Evolutionary conservation across 257 asterid genomes (phyloP).

Genomic region (Paulownia fortunei): DNA sequence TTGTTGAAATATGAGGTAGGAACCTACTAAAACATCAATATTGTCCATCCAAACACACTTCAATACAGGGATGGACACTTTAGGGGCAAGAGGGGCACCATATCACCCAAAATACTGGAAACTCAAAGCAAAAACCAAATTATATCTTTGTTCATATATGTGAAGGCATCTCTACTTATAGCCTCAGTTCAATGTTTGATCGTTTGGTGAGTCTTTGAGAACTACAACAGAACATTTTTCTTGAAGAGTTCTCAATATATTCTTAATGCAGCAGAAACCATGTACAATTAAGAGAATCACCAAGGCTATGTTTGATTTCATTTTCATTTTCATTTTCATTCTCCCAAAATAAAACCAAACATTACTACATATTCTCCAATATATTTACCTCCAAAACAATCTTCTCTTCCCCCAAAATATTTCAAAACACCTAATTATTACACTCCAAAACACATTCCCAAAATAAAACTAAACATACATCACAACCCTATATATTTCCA

Average conservation of each 20-base stretch:
- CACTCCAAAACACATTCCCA: too few relatives aligned
- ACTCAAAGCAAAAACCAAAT: not conserved
- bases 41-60: not conserved
- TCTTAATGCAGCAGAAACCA: constrained; percentile 11
- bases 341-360: too few relatives aligned
- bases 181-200: not conserved
- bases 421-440: too few relatives aligned
- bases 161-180: not conserved
- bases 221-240: not conserved
- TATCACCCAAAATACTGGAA: constrained; percentile 3
- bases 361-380: too few relatives aligned
- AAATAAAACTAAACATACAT: too few relatives aligned
- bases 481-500: too few relatives aligned
- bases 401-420: too few relatives aligned
- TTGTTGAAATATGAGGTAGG: not conserved
- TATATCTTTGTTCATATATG: not conserved
- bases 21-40: constrained; percentile 14
- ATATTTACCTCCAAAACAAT: too few relatives aligned
- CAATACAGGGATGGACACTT: not conserved
- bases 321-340: too few relatives aligned
- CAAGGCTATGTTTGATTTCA: too few relatives aligned
- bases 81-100: not conserved
- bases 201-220: not conserved
- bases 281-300: constrained; percentile 1
- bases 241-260: not conserved